These are phyloP conservation scores for Irpex sp. DNA, from an alignment of 1,284 basidiomycete genomes.

Conservation along the genomic window DNA sequence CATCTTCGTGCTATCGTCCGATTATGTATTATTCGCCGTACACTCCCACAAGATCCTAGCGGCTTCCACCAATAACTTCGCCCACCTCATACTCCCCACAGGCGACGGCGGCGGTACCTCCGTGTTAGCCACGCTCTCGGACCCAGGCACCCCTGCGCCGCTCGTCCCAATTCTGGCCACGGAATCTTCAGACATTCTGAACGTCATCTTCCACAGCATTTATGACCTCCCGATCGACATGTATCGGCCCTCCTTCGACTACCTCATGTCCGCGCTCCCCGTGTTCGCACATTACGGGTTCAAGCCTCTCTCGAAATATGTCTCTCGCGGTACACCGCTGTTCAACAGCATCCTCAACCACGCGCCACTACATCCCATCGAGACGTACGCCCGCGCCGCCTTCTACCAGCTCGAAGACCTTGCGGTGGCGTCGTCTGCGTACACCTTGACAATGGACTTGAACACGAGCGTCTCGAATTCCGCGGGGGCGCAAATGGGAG, in stretches of 20 bases:
- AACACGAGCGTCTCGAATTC: slow-evolving; percentile 28
- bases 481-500: slow-evolving; percentile 29
- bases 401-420: slow-evolving; percentile 30
- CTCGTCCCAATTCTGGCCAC: slow-evolving; percentile 4
- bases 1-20: slow-evolving; percentile 60
- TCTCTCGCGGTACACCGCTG: slow-evolving; percentile 24
- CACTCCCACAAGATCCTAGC: slow-evolving; percentile 31
- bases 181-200: slow-evolving; percentile 30
- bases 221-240: slow-evolving; percentile 32
- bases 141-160: slow-evolving; percentile 2
- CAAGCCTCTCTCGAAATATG: slow-evolving; percentile 18
- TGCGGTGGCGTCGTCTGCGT: slow-evolving; percentile 32
- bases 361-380: slow-evolving; percentile 31
- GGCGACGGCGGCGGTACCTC: not conserved
- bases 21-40: slow-evolving; percentile 67
- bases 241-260: slow-evolving; percentile 28
- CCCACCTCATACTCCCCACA: slow-evolving; percentile 25
- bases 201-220: slow-evolving; percentile 32
- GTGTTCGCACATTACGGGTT: slow-evolving; percentile 28
- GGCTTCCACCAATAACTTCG: slow-evolving; percentile 36
- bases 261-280: slow-evolving; percentile 28
- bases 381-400: slow-evolving; percentile 32
- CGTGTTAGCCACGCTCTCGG: no score
- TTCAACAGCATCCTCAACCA: slow-evolving; percentile 28
- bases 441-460: slow-evolving; percentile 30